Percentiles rank a stretch among this genome's conserved stretches.
Conservation (phyloP, 805 yeast genomes). For the Schwanniomyces occidentalis region DNA sequence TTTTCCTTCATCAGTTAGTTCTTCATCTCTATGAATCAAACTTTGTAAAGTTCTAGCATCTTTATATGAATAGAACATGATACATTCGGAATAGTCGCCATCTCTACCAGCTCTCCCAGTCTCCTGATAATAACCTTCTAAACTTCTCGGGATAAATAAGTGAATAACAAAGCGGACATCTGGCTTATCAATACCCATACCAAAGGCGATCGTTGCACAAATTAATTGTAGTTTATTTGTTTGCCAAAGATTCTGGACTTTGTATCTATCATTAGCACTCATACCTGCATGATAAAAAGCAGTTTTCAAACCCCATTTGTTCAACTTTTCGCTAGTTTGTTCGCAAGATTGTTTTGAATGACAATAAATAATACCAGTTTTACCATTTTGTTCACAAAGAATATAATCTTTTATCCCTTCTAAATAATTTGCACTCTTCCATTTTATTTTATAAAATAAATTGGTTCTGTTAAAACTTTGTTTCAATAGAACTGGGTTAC, state of each 20-base stretch:
- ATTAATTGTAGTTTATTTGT: conserved; percentile 66
- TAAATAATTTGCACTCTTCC: conserved; percentile 57
- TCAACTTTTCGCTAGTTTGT: conserved; percentile 63
- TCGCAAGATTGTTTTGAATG: conserved; percentile 90
- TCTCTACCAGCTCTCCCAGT: conserved; percentile 99
- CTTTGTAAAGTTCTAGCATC: conserved; percentile 78
- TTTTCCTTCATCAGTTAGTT: conserved; percentile 59
- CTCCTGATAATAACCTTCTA: conserved; percentile 97
- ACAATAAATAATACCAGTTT: conserved; percentile 90
- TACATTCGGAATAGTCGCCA: conserved; percentile 78
- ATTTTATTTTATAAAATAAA: conserved; percentile 71
- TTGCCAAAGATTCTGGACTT: conserved; percentile 86
- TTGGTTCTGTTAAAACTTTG: conserved; percentile 94
- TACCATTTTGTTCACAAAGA: conserved; percentile 46
- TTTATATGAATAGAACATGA: conserved; percentile 74
- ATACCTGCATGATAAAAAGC: conserved; percentile 95
- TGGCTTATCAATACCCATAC: conserved; percentile 98
- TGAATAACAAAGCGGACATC: conserved; percentile 93
- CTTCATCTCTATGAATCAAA: conserved; percentile 75
- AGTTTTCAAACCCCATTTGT: conserved; percentile 60
- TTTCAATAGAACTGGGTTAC: conserved; percentile 62
- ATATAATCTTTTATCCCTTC: conserved; percentile 64
- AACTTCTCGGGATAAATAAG: conserved; percentile 79
- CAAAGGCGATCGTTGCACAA: conserved; percentile 97
- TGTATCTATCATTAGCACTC: conserved; percentile 69